Base-by-base conservation (phyloP, 2,329 filamentous ascomycete species). In the Calonectria pauciramosa region DNA sequence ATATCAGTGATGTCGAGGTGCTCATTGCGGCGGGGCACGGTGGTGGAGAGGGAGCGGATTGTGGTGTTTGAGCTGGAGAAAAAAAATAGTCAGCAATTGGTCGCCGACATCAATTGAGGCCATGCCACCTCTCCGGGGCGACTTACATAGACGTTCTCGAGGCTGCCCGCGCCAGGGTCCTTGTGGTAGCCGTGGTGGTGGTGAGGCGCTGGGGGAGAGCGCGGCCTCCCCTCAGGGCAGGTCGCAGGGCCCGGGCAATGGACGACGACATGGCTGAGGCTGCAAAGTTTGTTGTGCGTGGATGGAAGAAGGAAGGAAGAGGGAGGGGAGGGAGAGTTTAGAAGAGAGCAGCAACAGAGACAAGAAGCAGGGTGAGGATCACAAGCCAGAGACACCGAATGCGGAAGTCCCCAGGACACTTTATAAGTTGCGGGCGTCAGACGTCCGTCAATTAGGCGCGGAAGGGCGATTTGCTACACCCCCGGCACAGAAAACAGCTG, bases 1-100 rank as follows among this genome's bases (percentile, higher is more conserved):
- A 98, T 90, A 63, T 94, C 93, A 75, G 93, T 90, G 81, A 98
- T 92, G 85, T 97, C 90, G 74, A 88, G 65, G 68, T 77, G 81
- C 23, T 84, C 82, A 80, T 86, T 85, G 79, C 88, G 90, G 79
- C 89, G 89, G 75, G 87, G 84, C 56, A 89, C 78, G 0, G 93
- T 94, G 64, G 90, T 90, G 47, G 93, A 94, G 72, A 95, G 89
- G 26, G 89, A 82, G 78, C 92, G 90, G 73, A 84, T 78, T 78
- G 86, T 77, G 77, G 86, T 86, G 77, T 75, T 80, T 26, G 59
- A 54, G 23, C 65, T 78, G n/a, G 28, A 36, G 32, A 4, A 71
- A 73, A 70, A 26, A 66, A 30, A n/a, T n/a, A 64, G 65, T 74
- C 38, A 74, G 74, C 44, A 18, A 73, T 49, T 59, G 47, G n/a